Base-by-base conservation (phyloP, 805 yeast species). In the Lachancea sp. region DNA sequence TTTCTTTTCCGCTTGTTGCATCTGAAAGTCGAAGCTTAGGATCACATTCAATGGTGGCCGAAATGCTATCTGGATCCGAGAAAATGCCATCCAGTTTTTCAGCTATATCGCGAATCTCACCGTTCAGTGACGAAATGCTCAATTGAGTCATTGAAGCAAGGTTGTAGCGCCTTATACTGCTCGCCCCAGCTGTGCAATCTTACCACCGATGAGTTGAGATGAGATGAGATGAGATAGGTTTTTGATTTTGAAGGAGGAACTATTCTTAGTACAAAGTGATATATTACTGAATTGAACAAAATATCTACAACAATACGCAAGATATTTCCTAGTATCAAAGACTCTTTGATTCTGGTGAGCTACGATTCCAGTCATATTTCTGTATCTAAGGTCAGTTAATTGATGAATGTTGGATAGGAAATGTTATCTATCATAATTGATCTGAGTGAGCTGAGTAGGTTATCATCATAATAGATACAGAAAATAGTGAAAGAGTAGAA, bases 381-480 rank as follows among this genome's bases (percentile, higher is more conserved):
- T 36, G 39, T 36, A 36, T 36, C 39, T 67, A 38, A 48, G 51
- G 47, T 37, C 42, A 37, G 42, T 3, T 22, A 22, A 41, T 62
- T 64, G 69, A 65, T 67, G 69, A 67, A 65, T 66, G 71, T 67
- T 67, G 68, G 68, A 65, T 62, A 60, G 63, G 66, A 60, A 59
- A 56, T 51, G 53, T 62, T 67, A 56, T 67, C 71, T 63, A 66
- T 66, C 66, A 60, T 56, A 48, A 40, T 49, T 46, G 57, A 57
- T 67, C 69, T 66, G 71, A 67, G 71, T 66, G 71, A 67, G 71
- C 71, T 67, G 71, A 67, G 71, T 60, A 48, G 49, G 57, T 35
- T 67, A 54, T 66, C 70, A 66, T 66, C 70, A 67, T 39, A 16
- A 7, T 38, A 38, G 29, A 30, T 38, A 43, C 41, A 33, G 42